Percentiles rank a stretch among this genome's conserved stretches.
These are phyloP conservation scores for Cichorium intybus DNA, from an alignment of 140 eudicot species.

Conservation along the genomic window DNA sequence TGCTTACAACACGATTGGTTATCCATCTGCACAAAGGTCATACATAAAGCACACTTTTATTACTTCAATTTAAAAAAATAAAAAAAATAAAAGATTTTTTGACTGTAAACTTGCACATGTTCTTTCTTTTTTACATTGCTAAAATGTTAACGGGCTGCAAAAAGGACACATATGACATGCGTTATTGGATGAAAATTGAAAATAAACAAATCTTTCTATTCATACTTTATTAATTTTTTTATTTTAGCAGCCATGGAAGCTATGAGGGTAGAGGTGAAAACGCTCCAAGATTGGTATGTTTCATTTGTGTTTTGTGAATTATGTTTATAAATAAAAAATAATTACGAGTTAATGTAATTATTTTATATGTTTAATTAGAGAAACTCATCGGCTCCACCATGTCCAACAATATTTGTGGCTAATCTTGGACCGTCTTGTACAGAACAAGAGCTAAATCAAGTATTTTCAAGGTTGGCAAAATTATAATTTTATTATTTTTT, in stretches of 20 bases:
- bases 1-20: constrained; percentile 97
- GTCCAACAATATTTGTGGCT: constrained; percentile 96
- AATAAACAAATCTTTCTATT: constrained; percentile 23
- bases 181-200: constrained; percentile 19
- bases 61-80: constrained; percentile 30
- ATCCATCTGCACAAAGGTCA: constrained; percentile 99
- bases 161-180: constrained; percentile 31
- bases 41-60: constrained; percentile 72
- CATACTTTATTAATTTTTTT: constrained; percentile 3
- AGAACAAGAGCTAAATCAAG: constrained; percentile 84
- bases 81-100: constrained; percentile 6
- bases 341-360: neutral
- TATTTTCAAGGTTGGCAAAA: constrained; percentile 69
- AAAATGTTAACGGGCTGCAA: constrained; percentile 37
- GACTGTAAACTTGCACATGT: constrained; percentile 29
- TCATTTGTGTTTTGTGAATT: neutral
- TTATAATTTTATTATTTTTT: neutral
- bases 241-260: constrained; percentile 53
- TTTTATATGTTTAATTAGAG: constrained; percentile 26
- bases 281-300: constrained; percentile 50
- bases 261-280: constrained; percentile 43
- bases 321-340: neutral
- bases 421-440: constrained; percentile 80
- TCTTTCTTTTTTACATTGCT: constrained; percentile 43
- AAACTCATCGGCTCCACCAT: constrained; percentile 52